These are phyloP conservation scores for Ophiosphaerella narmari DNA, from an alignment of 2,329 filamentous ascomycete species.

Conservation along the genomic window DNA sequence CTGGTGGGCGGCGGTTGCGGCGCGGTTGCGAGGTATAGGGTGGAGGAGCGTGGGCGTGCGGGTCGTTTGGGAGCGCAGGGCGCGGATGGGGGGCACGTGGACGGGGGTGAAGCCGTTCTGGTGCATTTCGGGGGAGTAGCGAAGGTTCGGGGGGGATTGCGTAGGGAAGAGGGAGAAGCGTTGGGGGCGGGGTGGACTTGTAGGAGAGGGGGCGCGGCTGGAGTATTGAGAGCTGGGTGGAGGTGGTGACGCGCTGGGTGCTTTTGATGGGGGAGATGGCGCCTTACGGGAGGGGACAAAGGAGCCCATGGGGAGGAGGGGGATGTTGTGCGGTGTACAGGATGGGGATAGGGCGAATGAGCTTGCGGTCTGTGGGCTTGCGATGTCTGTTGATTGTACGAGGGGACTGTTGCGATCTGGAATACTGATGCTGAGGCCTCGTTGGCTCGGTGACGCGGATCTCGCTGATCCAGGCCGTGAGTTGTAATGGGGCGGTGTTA, in stretches of 20 bases:
- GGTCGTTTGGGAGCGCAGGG: not conserved
- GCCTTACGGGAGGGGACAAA: conserved; percentile 12
- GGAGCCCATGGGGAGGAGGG: conserved; percentile 21
- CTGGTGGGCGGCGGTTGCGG: not conserved
- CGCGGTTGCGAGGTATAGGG: not conserved
- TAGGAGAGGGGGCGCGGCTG: conserved; percentile 6
- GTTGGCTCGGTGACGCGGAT: conserved; percentile 21
- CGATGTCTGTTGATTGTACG: conserved; percentile 8
- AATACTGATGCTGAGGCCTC: conserved; percentile 29
- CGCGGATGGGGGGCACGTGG: conserved; percentile 1
- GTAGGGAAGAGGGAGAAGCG: conserved; percentile 13
- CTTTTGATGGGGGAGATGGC: conserved; percentile 20
- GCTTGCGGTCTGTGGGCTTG: conserved; percentile 34
- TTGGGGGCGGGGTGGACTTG: conserved; percentile 5
- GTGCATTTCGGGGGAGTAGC: not conserved
- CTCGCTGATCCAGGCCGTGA: conserved; percentile 13
- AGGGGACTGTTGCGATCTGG: conserved; percentile 12
- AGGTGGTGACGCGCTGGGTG: conserved; percentile 12
- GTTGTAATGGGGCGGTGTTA: conserved; percentile 16
- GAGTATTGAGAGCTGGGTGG: conserved; percentile 8
- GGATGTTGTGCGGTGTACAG: conserved; percentile 27
- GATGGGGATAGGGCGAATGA: conserved; percentile 32
- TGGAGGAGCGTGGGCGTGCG: not conserved
- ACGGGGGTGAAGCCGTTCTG: not conserved
- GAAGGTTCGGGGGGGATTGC: not conserved